Base-by-base conservation (phyloP, 75 land plant species). In the Pseudotsuga menziesii region DNA sequence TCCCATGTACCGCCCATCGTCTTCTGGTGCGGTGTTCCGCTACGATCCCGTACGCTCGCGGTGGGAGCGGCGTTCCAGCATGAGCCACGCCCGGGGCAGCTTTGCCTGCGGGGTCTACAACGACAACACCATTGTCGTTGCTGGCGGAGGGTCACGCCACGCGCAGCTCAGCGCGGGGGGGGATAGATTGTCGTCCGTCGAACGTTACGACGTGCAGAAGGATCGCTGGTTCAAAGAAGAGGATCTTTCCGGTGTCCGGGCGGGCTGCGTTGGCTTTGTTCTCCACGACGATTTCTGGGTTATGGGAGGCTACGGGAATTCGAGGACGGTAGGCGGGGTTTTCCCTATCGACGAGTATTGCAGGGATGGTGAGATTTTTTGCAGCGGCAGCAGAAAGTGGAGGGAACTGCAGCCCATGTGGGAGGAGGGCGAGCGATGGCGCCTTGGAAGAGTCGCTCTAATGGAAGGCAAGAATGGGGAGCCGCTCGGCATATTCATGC, bases 121-220 rank as follows among this genome's bases (percentile, higher is more conserved):
- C 35, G 74, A 64, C 4, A 16, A 74, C 39, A 44, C 52, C 9
- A 82, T 93, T 27, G 6, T 93, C 29, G 97, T 94, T 4, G 98
- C 98, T 0, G 98, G 98, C 0, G 98, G 98, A 4, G 97, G 98
- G 56, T 94, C 98, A 0, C 71, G 98, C 59, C 98, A 96, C 57
- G 73, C 75, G 1, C 66, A 86, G 73, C 91, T 90, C 57, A 84
- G 87, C 12, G 90, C 89, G 0, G 93, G 82, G 3, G 98, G 98
- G 36, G 85, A 82, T 56, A 78, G 94, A 59, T 80, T 91, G n/a
- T 76, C 84, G 7, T 74, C 87, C 35, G 97, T 82, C 59, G 98
- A 96, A 35, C 72, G 74, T 60, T 91, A 89, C 74, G 97, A 90
- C 61, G 71, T 88, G 17, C 78, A 8, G 77, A 72, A 60, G 57